These are phyloP conservation scores for Shiraia sp. DNA, from an alignment of 2,329 filamentous ascomycete genomes.

Conservation along the genomic window DNA sequence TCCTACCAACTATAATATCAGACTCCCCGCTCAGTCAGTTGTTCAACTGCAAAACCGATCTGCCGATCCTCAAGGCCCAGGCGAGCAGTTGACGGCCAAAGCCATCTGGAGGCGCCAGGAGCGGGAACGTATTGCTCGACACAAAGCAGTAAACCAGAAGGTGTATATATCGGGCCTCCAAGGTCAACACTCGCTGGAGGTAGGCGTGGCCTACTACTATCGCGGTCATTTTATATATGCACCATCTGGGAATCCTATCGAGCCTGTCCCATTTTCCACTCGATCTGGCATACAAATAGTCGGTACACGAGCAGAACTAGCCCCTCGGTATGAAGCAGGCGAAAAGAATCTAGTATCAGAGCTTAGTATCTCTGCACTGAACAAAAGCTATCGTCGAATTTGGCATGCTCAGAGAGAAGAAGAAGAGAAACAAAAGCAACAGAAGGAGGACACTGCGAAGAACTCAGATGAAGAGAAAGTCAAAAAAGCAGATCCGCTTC, in stretches of 20 bases:
- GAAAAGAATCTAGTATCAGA: constrained; percentile 10
- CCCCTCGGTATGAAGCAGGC: constrained; percentile 12
- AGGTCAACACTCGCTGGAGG: constrained; percentile 24
- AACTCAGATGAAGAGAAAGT: not conserved
- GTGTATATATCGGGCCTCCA: constrained; percentile 32
- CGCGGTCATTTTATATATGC: constrained; percentile 37
- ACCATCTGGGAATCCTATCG: constrained; percentile 17
- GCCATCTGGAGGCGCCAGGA: no score
- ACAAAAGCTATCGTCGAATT: constrained; percentile 5
- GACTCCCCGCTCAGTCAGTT: no score
- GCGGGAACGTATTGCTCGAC: not conserved
- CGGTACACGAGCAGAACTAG: constrained; percentile 5
- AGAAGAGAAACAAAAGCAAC: constrained; percentile 3
- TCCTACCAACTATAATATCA: no score
- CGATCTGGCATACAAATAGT: constrained; percentile 22
- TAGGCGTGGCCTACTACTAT: constrained; percentile 33
- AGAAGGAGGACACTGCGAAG: constrained; percentile 1
- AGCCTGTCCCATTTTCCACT: constrained; percentile 23
- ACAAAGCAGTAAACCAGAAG: constrained; percentile 11
- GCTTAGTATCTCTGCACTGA: constrained; percentile 13
- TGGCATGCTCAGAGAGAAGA: constrained; percentile 8
- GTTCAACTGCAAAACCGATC: no score
- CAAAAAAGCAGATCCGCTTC: no score
- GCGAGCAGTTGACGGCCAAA: no score
- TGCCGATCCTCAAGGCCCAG: no score